These are phyloP conservation scores for Rhizophora mangle DNA, from an alignment of 345 rosid genomes.

Conservation along the genomic window DNA sequence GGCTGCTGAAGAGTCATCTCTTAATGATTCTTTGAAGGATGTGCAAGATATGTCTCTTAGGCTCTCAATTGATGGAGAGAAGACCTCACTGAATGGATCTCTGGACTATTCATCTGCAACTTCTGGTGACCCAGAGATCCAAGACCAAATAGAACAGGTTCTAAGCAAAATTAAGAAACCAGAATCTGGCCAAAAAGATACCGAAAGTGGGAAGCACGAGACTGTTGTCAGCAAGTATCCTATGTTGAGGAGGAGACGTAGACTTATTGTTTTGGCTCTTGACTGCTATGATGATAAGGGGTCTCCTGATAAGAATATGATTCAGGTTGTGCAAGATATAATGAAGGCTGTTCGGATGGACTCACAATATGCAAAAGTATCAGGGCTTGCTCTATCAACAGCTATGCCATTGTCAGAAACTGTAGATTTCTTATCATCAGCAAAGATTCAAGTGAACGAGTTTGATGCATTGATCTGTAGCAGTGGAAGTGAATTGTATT, in stretches of 20 bases:
- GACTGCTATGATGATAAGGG: constrained; percentile 78
- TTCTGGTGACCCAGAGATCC: constrained; percentile 40
- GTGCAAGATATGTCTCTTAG: constrained; percentile 95
- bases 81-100: constrained; percentile 52
- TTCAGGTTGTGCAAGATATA: constrained; percentile 52
- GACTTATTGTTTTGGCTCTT: constrained; percentile 64
- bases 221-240: constrained; percentile 63
- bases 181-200: constrained; percentile 38
- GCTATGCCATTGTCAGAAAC: constrained; percentile 76
- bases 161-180: constrained; percentile 67
- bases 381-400: constrained; percentile 80
- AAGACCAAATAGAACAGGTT: constrained; percentile 69
- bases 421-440: constrained; percentile 49
- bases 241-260: constrained; percentile 63
- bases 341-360: constrained; percentile 64
- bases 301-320: constrained; percentile 59
- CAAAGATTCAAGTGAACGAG: constrained; percentile 62
- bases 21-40: constrained; percentile 84
- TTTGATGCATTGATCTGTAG: constrained; percentile 90
- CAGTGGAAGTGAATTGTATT: constrained; percentile 90
- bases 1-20: constrained; percentile 50
- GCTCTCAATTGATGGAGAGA: constrained; percentile 90
- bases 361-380: constrained; percentile 48
- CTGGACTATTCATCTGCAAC: constrained; percentile 40
- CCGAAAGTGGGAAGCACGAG: constrained; percentile 54